phyloP scores from a whole-genome alignment of 495 filamentous ascomycete genomes.

The Annulohypoxylon bovei region DNA sequence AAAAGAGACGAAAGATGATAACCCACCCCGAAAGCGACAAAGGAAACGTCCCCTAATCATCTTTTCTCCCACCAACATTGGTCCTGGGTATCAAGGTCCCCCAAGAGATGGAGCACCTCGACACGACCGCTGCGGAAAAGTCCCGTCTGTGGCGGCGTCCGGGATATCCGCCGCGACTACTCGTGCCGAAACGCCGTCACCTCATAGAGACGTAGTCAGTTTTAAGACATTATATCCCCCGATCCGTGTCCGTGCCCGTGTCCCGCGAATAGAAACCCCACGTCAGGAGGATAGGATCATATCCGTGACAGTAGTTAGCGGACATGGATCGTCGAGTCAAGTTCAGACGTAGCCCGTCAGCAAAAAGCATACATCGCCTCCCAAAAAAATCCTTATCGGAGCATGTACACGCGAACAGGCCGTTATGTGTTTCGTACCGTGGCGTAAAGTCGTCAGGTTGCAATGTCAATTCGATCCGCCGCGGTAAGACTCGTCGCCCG shows the following conservation, averaged over 20 bases:
- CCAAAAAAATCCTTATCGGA: constrained; percentile 24
- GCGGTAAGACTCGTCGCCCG: constrained; percentile 3
- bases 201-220: constrained; percentile 18
- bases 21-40: constrained; percentile 30
- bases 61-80: constrained; percentile 19
- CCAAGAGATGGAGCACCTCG: constrained; percentile 5
- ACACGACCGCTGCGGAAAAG: constrained; percentile 3
- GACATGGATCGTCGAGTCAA: constrained; percentile 18
- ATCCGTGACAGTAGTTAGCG: constrained; percentile 24
- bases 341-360: constrained; percentile 13
- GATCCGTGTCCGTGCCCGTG: constrained; percentile 16
- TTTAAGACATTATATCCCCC: constrained; percentile 40
- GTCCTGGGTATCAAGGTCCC: constrained; percentile 18
- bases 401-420: constrained; percentile 36
- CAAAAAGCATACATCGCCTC: constrained; percentile 36
- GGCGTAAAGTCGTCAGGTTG: constrained; percentile 41
- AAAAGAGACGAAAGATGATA: constrained; percentile 33
- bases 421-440: constrained; percentile 41
- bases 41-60: constrained; percentile 17
- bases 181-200: constrained; percentile 14
- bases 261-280: neutral
- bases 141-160: neutral
- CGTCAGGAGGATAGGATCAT: constrained; percentile 28
- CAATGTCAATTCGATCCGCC: constrained; percentile 33
- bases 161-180: neutral